Conservation (phyloP, 345 rosid genomes). For the Pistacia integerrima region DNA sequence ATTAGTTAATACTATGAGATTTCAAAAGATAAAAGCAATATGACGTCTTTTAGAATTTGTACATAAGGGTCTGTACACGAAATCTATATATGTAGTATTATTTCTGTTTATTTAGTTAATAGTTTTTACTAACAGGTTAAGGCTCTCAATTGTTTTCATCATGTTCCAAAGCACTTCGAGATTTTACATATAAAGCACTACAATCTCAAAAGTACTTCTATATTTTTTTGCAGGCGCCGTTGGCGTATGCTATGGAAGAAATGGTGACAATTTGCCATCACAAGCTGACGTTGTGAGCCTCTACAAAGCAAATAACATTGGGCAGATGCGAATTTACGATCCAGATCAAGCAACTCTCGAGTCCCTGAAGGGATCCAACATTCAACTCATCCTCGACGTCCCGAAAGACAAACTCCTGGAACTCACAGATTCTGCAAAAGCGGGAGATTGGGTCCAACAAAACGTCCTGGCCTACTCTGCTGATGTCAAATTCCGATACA, state of each 20-base stretch:
- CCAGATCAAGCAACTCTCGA: slow-evolving; percentile 15
- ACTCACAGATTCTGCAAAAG: not conserved
- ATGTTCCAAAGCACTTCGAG: no score
- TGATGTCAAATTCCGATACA: slow-evolving; percentile 11
- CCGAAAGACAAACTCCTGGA: not conserved
- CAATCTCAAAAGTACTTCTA: not conserved
- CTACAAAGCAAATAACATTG: slow-evolving; percentile 18
- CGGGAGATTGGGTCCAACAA: slow-evolving; percentile 16
- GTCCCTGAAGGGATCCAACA: slow-evolving; percentile 27
- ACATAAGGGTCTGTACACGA: no score
- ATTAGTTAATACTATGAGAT: no score
- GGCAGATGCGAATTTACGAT: slow-evolving; percentile 29
- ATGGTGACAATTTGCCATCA: not conserved
- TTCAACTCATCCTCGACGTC: slow-evolving; percentile 21
- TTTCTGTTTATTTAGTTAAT: no score
- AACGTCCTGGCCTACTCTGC: not conserved
- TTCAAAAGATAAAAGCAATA: no score
- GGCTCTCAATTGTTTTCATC: no score
- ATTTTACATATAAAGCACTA: no score
- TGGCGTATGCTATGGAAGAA: slow-evolving; percentile 26
- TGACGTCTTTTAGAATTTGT: no score
- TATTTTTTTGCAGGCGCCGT: not conserved
- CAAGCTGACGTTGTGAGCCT: slow-evolving; percentile 8
- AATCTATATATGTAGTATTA: no score
- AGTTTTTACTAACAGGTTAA: no score